Evolutionary conservation across 139 green algal species (phyloP), one percentile per base, ranked within the genome.

Genomic region (Zygnema cylindricum): DNA sequence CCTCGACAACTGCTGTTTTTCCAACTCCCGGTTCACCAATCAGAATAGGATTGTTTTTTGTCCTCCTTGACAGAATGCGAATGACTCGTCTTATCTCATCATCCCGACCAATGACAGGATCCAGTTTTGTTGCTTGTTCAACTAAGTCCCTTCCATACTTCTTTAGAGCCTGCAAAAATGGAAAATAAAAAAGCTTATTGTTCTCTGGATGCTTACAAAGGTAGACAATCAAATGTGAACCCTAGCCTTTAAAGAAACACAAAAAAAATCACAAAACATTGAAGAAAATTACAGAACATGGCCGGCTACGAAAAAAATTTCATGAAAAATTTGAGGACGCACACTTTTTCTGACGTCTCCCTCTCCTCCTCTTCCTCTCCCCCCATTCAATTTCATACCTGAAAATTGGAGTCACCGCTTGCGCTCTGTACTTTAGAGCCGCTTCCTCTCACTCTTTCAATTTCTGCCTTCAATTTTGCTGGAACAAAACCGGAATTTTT

Each of bases 21-120:
- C 92, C 92, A 3, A 94, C 93, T 41, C 92, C 96, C 30, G 96
- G 96, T 92, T 99, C 97, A 33, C 97, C 97, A 42, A 99, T 96
- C 21, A 93, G 84, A 84, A 93, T 82, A 23, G 91, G 89, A 82
- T 93, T 93, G 91, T 93, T 93, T 54, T 92, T 92, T 1, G 89
- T 91, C 22, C 89, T 63, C 25, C 89, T n/a, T 3, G 77, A 85
- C 76, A 93, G 42, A 30, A 93, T 81, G 11, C 84, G 69, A 30
- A 94, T 92, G 22, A 90, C 77, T 36, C 91, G 83, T 1, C 81
- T 35, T 23, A 93, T 92, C 71, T 93, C 89, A 16, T 93, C 91
- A 49, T 93, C 90, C 1, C 91, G 75, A 0, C 91, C 91, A 77
- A 93, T 92, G 16, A 94, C 73, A 11, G 92, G 92, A 55, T 94